Evolutionary conservation across 805 yeast genomes (phyloP).

Genomic region (Saccharomycopsis capsularis): DNA sequence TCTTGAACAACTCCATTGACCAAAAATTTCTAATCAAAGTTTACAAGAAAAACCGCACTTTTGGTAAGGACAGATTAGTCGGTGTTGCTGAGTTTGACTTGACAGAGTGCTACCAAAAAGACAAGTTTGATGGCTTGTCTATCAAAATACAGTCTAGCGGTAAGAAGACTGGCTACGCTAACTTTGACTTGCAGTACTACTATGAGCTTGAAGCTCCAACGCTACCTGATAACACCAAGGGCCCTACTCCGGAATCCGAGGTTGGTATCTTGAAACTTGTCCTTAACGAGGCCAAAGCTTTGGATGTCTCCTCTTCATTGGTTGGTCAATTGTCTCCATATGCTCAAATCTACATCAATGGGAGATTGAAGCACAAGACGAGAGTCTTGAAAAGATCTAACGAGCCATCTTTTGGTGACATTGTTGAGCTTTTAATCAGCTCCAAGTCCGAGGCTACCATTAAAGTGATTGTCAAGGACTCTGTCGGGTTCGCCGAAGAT

Average conservation of each 20-base stretch:
- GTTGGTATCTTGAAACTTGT: conserved; percentile 65
- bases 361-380: conserved; percentile 45
- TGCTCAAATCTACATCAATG: conserved; percentile 59
- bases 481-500: conserved; percentile 41
- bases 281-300: conserved; percentile 51
- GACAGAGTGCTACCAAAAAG: conserved; percentile 45
- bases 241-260: conserved; percentile 46
- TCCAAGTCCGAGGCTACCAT: conserved; percentile 52
- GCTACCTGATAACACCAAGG: conserved; percentile 24
- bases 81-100: conserved; percentile 36
- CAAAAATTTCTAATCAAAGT: conserved; percentile 40
- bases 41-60: conserved; percentile 6
- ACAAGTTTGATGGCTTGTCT: conserved; percentile 35
- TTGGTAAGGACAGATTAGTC: conserved; percentile 16
- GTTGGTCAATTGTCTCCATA: conserved; percentile 46
- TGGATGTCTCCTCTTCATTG: conserved; percentile 47
- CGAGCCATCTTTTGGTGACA: conserved; percentile 67
- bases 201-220: conserved; percentile 20
- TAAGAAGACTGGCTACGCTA: conserved; percentile 36
- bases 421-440: conserved; percentile 53
- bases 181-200: conserved; percentile 40
- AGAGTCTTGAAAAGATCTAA: conserved; percentile 61
- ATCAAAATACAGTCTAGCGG: conserved; percentile 15
- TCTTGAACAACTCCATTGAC: conserved; percentile 50
- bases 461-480: conserved; percentile 54